Conservation (phyloP, 805 yeast species). For the Kodamaea hsintzibuensis region DNA sequence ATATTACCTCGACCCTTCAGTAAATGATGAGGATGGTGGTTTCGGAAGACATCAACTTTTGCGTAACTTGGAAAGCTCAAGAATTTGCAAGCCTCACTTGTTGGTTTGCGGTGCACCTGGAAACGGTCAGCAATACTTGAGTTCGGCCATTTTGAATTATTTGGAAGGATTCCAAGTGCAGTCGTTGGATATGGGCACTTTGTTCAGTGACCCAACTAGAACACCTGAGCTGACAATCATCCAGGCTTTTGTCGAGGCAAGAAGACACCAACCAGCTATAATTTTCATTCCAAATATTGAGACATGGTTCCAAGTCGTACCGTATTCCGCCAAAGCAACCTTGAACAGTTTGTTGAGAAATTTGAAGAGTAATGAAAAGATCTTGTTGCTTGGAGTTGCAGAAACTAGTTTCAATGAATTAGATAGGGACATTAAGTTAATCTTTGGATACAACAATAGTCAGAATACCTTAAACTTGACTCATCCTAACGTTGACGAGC, state of each 20-base stretch:
- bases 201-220: conserved; percentile 75
- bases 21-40: conserved; percentile 60
- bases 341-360: conserved; percentile 68
- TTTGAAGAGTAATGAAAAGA: conserved; percentile 67
- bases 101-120: conserved; percentile 74
- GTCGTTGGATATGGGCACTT: conserved; percentile 73
- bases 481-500: conserved; percentile 47
- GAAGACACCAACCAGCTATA: conserved; percentile 86
- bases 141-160: conserved; percentile 76
- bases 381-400: conserved; percentile 73
- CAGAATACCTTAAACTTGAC: conserved; percentile 48
- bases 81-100: conserved; percentile 81
- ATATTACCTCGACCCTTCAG: conserved; percentile 57
- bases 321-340: conserved; percentile 70
- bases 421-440: conserved; percentile 46
- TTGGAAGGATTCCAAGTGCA: conserved; percentile 91
- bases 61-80: conserved; percentile 49
- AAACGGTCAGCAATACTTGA: conserved; percentile 82
- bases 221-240: conserved; percentile 83
- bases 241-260: conserved; percentile 82
- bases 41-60: conserved; percentile 67
- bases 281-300: conserved; percentile 81
- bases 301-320: conserved; percentile 68
- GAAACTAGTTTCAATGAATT: conserved; percentile 46
- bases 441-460: conserved; percentile 57